phyloP scores from a whole-genome alignment of 2,329 filamentous ascomycete species.

The Fusarium luffae region DNA sequence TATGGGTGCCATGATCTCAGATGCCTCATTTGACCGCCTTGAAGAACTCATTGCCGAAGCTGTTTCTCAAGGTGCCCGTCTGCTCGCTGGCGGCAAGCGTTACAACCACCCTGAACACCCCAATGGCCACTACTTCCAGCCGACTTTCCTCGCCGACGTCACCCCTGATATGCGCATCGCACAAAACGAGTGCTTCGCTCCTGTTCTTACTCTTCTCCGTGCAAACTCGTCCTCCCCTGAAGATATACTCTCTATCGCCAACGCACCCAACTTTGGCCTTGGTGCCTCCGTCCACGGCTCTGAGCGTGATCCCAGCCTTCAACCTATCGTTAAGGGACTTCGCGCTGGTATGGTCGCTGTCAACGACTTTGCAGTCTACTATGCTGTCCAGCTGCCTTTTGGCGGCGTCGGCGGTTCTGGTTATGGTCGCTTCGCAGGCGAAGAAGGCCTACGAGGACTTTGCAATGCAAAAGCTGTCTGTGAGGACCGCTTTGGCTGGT shows the following conservation, averaged over 20 bases:
- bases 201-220: constrained; percentile 87
- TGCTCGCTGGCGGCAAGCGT: constrained; percentile 82
- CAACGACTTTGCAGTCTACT: constrained; percentile 95
- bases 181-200: constrained; percentile 91
- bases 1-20: constrained; percentile 90
- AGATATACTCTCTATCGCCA: constrained; percentile 81
- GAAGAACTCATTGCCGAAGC: constrained; percentile 83
- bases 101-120: constrained; percentile 78
- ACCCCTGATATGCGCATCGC: constrained; percentile 87
- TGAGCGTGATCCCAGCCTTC: constrained; percentile 68
- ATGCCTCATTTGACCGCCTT: constrained; percentile 77
- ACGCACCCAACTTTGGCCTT: constrained; percentile 85
- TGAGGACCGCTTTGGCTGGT: constrained; percentile 73
- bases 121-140: constrained; percentile 88
- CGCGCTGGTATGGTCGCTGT: constrained; percentile 91
- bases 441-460: constrained; percentile 84
- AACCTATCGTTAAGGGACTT: constrained; percentile 73
- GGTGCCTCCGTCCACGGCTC: constrained; percentile 89
- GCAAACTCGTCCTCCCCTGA: constrained; percentile 68
- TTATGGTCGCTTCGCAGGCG: constrained; percentile 92
- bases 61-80: constrained; percentile 79
- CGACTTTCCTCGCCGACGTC: constrained; percentile 92
- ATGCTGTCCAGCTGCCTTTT: constrained; percentile 94
- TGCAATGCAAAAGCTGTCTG: constrained; percentile 92
- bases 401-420: constrained; percentile 90